A percentile compares a stretch with the other conserved stretches of the same genome.
Evolutionary conservation across 176 grass and related monocot species (phyloP).

Genomic region (Chrysopogon serrulatus): DNA sequence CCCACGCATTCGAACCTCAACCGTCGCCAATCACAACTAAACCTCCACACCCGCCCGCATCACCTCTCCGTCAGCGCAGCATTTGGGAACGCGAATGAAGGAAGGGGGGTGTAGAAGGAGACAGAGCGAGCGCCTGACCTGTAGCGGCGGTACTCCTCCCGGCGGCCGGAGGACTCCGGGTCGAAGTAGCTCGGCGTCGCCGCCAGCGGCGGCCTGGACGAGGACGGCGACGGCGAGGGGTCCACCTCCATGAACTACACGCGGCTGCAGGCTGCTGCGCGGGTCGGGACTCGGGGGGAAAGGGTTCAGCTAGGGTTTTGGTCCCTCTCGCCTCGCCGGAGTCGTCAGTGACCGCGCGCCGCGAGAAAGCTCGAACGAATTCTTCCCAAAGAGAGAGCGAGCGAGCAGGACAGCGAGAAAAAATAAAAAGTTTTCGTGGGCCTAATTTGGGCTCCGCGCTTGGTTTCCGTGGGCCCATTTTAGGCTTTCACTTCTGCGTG

Average conservation of each 20-base stretch:
- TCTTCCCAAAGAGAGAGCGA: not conserved
- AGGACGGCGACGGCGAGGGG: slow-evolving; percentile 27
- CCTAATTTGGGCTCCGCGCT: not conserved
- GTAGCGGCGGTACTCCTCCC: slow-evolving; percentile 88
- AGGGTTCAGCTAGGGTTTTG: slow-evolving; percentile 17
- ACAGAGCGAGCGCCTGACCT: slow-evolving; percentile 25
- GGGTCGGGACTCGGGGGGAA: too few species aligned
- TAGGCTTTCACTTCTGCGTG: not conserved
- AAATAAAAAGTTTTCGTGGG: not conserved
- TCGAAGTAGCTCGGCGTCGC: slow-evolving; percentile 60
- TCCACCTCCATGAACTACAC: slow-evolving; percentile 61
- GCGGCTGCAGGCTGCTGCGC: not conserved
- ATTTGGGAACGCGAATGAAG: not conserved
- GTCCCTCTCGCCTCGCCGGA: not conserved
- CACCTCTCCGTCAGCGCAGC: not conserved
- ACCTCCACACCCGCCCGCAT: not conserved
- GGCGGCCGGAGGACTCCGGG: slow-evolving; percentile 57
- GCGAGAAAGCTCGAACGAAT: not conserved
- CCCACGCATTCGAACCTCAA: not conserved
- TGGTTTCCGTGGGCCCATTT: not conserved
- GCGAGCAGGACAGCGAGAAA: too few species aligned
- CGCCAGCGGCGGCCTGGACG: not conserved
- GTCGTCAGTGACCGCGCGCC: not conserved
- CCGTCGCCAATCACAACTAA: not conserved
- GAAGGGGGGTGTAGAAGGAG: too few species aligned